Evolutionary conservation across 2,329 filamentous ascomycete genomes (phyloP).

Genomic region (Penicillium sp.): DNA sequence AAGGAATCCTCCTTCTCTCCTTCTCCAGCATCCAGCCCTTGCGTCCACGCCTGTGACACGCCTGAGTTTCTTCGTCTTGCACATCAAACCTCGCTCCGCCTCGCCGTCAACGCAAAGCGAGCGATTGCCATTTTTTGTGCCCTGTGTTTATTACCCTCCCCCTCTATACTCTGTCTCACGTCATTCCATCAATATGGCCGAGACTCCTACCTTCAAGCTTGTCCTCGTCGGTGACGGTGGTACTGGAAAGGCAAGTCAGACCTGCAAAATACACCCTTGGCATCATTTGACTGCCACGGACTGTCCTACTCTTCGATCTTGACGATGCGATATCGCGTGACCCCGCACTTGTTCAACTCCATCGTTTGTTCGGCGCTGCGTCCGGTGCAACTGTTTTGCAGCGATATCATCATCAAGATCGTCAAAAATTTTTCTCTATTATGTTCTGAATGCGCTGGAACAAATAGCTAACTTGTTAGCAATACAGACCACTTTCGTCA

Average conservation of each 20-base stretch:
- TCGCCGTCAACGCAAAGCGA: conserved; percentile 20
- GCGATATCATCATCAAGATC: conserved; percentile 1
- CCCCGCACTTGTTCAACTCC: conserved; percentile 8
- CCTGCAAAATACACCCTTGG: conserved; percentile 11
- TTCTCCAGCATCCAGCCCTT: conserved; percentile 23
- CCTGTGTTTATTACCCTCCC: background rate
- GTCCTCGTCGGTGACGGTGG: conserved; percentile 99
- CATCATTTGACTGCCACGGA: background rate
- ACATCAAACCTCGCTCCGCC: conserved; percentile 18
- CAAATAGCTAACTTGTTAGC: conserved; percentile 1
- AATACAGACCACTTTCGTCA: conserved; percentile 94
- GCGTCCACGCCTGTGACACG: conserved; percentile 21
- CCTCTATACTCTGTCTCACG: conserved; percentile 14
- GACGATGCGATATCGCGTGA: conserved; percentile 11
- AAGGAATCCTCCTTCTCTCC: conserved; percentile 18
- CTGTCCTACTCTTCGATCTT: background rate
- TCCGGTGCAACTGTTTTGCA: background rate
- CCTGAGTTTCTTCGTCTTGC: conserved; percentile 9
- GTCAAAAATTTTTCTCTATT: background rate
- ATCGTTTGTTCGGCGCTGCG: background rate
- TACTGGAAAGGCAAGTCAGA: conserved; percentile 85
- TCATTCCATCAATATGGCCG: conserved; percentile 57
- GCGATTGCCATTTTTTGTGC: conserved; percentile 7
- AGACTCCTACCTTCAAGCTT: conserved; percentile 91
- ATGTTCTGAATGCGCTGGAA: background rate